phyloP scores from a whole-genome alignment of 495 filamentous ascomycete genomes.

The Penicillium arizonense region DNA sequence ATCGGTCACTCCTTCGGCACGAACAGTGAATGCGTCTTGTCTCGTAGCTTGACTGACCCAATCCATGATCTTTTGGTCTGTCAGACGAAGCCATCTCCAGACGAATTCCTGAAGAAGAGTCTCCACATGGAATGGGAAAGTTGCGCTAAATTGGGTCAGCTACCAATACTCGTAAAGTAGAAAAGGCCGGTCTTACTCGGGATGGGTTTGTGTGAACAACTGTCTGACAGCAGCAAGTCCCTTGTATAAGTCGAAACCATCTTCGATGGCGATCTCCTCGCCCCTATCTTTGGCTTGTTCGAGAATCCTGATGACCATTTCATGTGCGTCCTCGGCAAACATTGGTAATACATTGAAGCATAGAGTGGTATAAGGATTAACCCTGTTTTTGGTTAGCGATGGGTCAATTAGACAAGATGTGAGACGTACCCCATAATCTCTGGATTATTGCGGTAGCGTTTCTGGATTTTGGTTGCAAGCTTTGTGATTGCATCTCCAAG shows the following conservation, averaged over 20 bases:
- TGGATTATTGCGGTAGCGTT: slow-evolving; percentile 84
- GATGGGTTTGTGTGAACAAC: slow-evolving; percentile 71
- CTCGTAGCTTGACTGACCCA: slow-evolving; percentile 90
- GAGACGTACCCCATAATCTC: slow-evolving; percentile 74
- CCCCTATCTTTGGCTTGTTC: slow-evolving; percentile 62
- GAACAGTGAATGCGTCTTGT: slow-evolving; percentile 77
- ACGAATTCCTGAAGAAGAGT: slow-evolving; percentile 84
- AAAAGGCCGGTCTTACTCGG: slow-evolving; percentile 42
- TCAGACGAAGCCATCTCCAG: slow-evolving; percentile 87
- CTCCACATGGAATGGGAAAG: slow-evolving; percentile 85
- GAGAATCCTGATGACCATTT: slow-evolving; percentile 77
- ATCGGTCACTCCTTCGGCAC: slow-evolving; percentile 55
- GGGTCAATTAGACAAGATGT: not conserved
- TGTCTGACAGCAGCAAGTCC: slow-evolving; percentile 79
- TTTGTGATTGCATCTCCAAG: slow-evolving; percentile 82
- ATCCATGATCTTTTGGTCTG: slow-evolving; percentile 72
- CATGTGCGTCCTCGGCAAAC: slow-evolving; percentile 82
- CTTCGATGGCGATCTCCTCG: slow-evolving; percentile 79
- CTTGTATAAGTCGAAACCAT: slow-evolving; percentile 91
- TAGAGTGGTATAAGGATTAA: slow-evolving; percentile 77
- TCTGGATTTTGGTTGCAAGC: slow-evolving; percentile 81
- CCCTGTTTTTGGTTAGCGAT: slow-evolving; percentile 38
- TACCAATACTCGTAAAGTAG: not conserved
- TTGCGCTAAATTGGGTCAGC: slow-evolving; percentile 26
- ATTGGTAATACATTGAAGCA: slow-evolving; percentile 82